Evolutionary conservation across 1,139 yeast species (phyloP).

Genomic region (Hyphopichia fennica): DNA sequence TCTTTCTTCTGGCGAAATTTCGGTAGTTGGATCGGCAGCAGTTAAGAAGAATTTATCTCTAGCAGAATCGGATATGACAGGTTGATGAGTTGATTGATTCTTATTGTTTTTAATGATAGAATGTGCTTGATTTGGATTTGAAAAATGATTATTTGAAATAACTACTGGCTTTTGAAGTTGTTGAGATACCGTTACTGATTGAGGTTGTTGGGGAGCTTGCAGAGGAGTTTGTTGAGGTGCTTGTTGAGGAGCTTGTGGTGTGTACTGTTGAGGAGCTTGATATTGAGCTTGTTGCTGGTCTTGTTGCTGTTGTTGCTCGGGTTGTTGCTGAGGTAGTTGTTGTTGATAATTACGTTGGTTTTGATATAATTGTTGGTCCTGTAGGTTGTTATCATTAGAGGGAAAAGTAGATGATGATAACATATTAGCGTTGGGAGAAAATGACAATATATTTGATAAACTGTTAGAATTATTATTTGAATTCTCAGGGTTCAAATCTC

Average conservation of each 20-base stretch:
- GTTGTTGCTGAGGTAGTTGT: constrained; percentile 5
- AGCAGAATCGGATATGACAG: constrained; percentile 73
- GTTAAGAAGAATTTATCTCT: constrained; percentile 91
- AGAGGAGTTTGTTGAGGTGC: constrained; percentile 3
- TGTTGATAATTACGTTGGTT: constrained; percentile 3
- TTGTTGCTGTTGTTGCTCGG: constrained; percentile 1
- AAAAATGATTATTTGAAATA: neutral
- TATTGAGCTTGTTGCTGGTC: constrained; percentile 4
- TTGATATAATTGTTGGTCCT: constrained; percentile 11
- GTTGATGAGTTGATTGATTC: constrained; percentile 27
- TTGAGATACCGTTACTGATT: neutral
- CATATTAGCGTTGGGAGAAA: constrained; percentile 29
- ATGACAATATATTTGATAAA: constrained; percentile 25
- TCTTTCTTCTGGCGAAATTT: constrained; percentile 91
- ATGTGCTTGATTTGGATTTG: neutral
- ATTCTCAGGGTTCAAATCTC: constrained; percentile 1
- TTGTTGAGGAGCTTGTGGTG: constrained; percentile 1
- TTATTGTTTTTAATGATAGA: neutral
- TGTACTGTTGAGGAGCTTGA: constrained; percentile 6
- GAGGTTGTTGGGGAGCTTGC: constrained; percentile 1
- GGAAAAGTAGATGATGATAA: constrained; percentile 13
- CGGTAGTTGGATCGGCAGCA: constrained; percentile 97
- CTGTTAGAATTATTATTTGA: constrained; percentile 13
- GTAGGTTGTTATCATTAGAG: constrained; percentile 11
- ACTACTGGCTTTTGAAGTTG: neutral